A percentile compares a stretch with the other conserved stretches of the same genome.
These are phyloP conservation scores for Angomonas ambiguus DNA, from an alignment of 208 protist species.

Conservation along the genomic window DNA sequence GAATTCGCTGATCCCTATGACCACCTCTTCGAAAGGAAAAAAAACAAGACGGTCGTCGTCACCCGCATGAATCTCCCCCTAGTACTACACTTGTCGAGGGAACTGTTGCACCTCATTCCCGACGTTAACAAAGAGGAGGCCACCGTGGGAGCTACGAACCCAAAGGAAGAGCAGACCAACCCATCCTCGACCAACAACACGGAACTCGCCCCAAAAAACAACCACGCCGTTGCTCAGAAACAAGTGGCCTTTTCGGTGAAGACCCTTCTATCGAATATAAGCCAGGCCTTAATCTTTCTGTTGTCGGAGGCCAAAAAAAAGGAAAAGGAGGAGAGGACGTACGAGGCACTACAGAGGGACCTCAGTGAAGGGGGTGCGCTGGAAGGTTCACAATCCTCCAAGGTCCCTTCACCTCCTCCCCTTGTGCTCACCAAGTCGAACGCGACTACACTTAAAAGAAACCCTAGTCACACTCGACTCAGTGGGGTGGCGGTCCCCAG, in stretches of 20 bases:
- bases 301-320: neutral
- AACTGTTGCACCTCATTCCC: neutral
- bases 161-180: neutral
- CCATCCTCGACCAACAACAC: neutral
- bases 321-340: neutral
- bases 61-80: neutral
- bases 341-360: neutral
- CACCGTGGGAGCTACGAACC: neutral
- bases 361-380: neutral
- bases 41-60: neutral
- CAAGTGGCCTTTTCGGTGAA: neutral
- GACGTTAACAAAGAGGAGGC: neutral
- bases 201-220: neutral
- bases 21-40: neutral
- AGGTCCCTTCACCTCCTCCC: neutral
- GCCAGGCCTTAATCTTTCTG: neutral
- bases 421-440: neutral
- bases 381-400: neutral
- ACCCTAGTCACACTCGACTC: neutral
- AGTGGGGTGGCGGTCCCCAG: neutral
- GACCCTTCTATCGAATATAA: neutral
- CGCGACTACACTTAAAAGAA: neutral
- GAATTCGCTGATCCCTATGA: neutral
- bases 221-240: neutral
- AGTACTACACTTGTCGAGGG: neutral